Conservation (phyloP, 768 basidiomycete species). For the Lactarius trivialis region DNA sequence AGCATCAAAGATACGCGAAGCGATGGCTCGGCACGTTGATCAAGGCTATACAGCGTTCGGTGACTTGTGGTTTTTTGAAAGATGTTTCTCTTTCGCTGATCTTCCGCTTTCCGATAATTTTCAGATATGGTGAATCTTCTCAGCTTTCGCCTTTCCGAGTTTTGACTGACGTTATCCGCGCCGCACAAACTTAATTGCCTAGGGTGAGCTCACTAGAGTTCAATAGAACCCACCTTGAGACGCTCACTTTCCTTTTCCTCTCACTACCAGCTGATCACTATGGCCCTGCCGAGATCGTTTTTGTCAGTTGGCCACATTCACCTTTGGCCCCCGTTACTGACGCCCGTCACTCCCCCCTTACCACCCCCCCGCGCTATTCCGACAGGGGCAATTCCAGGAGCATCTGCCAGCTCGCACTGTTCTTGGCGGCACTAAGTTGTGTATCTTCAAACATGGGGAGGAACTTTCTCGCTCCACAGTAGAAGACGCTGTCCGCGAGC, state of each 20-base stretch:
- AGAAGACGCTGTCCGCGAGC: constrained; percentile 58
- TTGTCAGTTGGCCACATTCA: constrained; percentile 37
- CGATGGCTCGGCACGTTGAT: constrained; percentile 59
- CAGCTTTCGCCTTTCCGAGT: too few species aligned
- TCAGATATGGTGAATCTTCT: constrained; percentile 50
- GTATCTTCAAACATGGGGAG: constrained; percentile 53
- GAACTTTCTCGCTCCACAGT: constrained; percentile 48
- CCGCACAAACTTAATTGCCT: background rate
- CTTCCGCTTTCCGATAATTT: background rate
- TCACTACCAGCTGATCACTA: constrained; percentile 68
- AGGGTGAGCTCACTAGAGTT: constrained; percentile 6
- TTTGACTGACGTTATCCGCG: constrained; percentile 5
- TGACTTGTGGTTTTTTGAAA: constrained; percentile 25
- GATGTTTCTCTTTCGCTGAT: constrained; percentile 11
- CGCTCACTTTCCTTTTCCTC: constrained; percentile 4
- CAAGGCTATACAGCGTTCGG: constrained; percentile 62
- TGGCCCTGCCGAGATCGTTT: constrained; percentile 75
- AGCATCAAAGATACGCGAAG: constrained; percentile 53
- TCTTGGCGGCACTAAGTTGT: constrained; percentile 82
- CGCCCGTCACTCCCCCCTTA: background rate
- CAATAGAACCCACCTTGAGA: background rate
- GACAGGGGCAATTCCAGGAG: constrained; percentile 63
- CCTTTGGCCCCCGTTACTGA: background rate
- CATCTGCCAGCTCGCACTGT: constrained; percentile 39
- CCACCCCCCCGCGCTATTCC: constrained; percentile 5